phyloP scores from a whole-genome alignment of 768 basidiomycete species.

The Leccinum broughii region DNA sequence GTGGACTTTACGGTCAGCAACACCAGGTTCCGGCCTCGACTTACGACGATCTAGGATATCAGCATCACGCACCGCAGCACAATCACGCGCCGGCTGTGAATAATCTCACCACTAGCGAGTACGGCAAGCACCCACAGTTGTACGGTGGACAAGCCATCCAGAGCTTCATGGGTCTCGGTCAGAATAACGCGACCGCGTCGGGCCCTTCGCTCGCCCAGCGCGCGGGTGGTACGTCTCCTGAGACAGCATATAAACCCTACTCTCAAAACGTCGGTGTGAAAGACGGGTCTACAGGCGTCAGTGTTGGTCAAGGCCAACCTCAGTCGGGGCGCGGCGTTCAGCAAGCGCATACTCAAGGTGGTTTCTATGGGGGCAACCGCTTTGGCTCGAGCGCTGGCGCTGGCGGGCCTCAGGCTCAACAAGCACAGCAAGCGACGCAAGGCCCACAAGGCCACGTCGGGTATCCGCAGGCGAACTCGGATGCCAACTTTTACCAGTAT shows the following conservation, averaged over 20 bases:
- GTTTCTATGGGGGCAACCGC: conserved; percentile 46
- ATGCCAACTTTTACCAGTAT: conserved; percentile 71
- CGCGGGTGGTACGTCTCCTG: conserved; percentile 58
- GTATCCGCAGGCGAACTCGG: conserved; percentile 55
- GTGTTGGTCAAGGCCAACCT: conserved; percentile 37
- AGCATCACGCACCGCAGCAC: conserved; percentile 55
- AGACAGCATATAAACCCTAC: conserved; percentile 76
- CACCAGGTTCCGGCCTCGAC: conserved; percentile 44
- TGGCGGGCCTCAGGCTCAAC: conserved; percentile 50
- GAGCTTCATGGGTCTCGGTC: conserved; percentile 68
- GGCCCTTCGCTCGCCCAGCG: conserved; percentile 50
- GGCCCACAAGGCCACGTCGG: conserved; percentile 45
- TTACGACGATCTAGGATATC: conserved; percentile 54
- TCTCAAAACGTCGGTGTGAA: conserved; percentile 51
- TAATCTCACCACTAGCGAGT: conserved; percentile 42
- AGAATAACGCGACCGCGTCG: conserved; percentile 39
- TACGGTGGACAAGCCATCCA: conserved; percentile 62
- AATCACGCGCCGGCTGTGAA: conserved; percentile 51
- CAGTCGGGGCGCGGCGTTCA: conserved; percentile 47
- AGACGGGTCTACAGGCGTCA: conserved; percentile 53
- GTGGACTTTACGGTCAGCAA: conserved; percentile 66
- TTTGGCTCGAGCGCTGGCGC: conserved; percentile 45
- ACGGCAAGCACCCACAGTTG: conserved; percentile 45
- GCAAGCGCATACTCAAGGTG: conserved; percentile 42
- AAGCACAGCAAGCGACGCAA: conserved; percentile 38